phyloP scores from a whole-genome alignment of 805 yeast genomes.

The Wickerhamiella hasegawae region DNA sequence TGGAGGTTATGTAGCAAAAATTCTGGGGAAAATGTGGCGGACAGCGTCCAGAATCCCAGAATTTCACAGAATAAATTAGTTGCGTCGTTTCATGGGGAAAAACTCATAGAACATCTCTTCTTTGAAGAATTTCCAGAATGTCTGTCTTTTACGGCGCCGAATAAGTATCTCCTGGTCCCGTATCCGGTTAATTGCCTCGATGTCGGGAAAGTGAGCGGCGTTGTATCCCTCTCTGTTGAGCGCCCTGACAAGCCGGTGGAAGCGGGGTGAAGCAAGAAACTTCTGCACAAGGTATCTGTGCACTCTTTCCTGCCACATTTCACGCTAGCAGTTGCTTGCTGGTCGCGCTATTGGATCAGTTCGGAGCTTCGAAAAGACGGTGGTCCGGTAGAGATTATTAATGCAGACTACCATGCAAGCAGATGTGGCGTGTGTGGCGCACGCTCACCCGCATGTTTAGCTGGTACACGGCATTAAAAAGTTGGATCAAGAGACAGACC shows the following conservation, averaged over 20 bases:
- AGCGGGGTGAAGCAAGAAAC: conserved; percentile 14
- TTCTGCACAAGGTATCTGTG: conserved; percentile 13
- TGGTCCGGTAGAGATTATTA: neutral
- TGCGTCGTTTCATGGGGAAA: conserved; percentile 5
- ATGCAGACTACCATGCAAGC: neutral
- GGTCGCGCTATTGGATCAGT: neutral
- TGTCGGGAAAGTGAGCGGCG: conserved; percentile 8
- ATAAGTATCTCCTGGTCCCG: conserved; percentile 5
- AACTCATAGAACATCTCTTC: conserved; percentile 15
- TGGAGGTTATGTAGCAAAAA: too few relatives aligned
- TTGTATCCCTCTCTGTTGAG: conserved; percentile 13
- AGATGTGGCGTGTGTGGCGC: too few relatives aligned
- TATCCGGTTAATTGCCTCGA: conserved; percentile 5
- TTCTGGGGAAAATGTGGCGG: too few relatives aligned
- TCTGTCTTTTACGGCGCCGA: conserved; percentile 7
- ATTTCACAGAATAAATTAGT: too few relatives aligned
- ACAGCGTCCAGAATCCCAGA: too few relatives aligned
- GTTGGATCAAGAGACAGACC: too few relatives aligned
- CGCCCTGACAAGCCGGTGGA: conserved; percentile 15
- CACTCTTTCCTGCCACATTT: conserved; percentile 13
- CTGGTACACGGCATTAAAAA: too few relatives aligned
- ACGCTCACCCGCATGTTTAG: too few relatives aligned
- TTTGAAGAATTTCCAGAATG: conserved; percentile 13
- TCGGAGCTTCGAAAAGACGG: neutral
- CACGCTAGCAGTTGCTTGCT: too few relatives aligned